Evolutionary conservation across 129 eudicot genomes (phyloP), one percentile per base, ranked within the genome.

Genomic region (Erigeron canadensis): DNA sequence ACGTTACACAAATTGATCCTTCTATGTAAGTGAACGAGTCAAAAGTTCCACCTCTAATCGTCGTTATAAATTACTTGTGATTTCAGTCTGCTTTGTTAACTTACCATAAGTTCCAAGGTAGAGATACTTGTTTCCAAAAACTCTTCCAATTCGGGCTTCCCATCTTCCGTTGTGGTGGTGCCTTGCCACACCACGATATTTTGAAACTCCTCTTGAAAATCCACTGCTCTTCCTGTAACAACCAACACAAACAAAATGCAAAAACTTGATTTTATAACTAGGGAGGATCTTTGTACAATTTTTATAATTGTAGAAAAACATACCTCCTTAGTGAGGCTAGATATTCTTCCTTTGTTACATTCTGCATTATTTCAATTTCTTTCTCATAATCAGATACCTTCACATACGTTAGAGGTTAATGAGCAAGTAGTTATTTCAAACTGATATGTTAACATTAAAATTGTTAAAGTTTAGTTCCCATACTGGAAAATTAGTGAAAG

Each of bases 141-240:
- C 96, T 83, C 96, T 82, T n/a, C 93, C 96, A 15, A 89, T 89
- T 50, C 96, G 84, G 51, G 96, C 96, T 81, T 89, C 96, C 93
- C 96, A 89, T 82, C 96, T 86, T 71, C 96, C 96, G 61, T 86
- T 89, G 50, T 89, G 96, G 74, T 89, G 96, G 74, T 89, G 96
- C 71, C 93, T 86, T 16, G 96, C 96, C 3, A 90, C 96, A 69
- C 96, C 96, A 65, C 96, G 75, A 79, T 90, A 87, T 69, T 86
- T 90, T 3, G 96, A 90, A 11, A 87, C 91, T 34, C 96, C 96
- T 83, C 94, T 87, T 55, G 96, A 87, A 70, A 90, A 90, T 55
- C 94, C 96, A 77, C 96, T 90, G 87, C 96, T 90, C 56, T 75
- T 87, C 70, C 96, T 90, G 79, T 60, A 77, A 19, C 65, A 39